Evolutionary conservation across 2,329 filamentous ascomycete species (phyloP), one percentile per base, ranked within the genome.

Genomic region (Elsinoe fawcettii): DNA sequence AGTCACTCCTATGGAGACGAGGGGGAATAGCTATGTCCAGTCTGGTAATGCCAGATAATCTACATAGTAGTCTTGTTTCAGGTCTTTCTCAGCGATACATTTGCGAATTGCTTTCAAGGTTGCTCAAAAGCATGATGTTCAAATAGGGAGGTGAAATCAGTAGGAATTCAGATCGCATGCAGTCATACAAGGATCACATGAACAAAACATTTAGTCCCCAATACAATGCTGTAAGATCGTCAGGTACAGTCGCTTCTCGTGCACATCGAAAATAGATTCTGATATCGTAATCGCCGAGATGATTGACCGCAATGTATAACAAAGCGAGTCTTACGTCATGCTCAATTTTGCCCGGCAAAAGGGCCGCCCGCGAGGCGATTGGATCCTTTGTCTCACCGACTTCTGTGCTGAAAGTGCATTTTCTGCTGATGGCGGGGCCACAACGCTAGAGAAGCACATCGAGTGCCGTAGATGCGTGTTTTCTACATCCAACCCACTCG

Each of bases 1-100:
- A 18, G 41, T 56, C 16, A 56, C 54, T 27, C 57, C 30, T 11
- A 41, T 56, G 43, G 51, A 56, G 32, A 41, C 22, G n/a, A 43
- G 20, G n/a, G 46, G 51, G 14, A 46, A 44, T 14, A 37, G 41
- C 8, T 56, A 56, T 22, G 25, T 56, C 11, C n/a, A 22, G 22
- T 46, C 41, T 2, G 41, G 41, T 20, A 46, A 27, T n/a, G 41
- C 41, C 9, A 46, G 22, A 18, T 46, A 20, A 46, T 16, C 16
- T 12, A 46, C 41, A 6, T 11, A 9, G 2, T 12, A 20, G 41
- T 18, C 25, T 51, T 22, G 11, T 51, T n/a, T 46, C 41, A n/a
- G 22, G 41, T 14, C 12, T 23, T 46, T 22, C 25, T 12, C 20
- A 46, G 41, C 41, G 41, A 46, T 23, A 46, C 41, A 46, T 22